Evolutionary conservation across 1,284 basidiomycete genomes (phyloP).

Genomic region (Stereum hirsutum): DNA sequence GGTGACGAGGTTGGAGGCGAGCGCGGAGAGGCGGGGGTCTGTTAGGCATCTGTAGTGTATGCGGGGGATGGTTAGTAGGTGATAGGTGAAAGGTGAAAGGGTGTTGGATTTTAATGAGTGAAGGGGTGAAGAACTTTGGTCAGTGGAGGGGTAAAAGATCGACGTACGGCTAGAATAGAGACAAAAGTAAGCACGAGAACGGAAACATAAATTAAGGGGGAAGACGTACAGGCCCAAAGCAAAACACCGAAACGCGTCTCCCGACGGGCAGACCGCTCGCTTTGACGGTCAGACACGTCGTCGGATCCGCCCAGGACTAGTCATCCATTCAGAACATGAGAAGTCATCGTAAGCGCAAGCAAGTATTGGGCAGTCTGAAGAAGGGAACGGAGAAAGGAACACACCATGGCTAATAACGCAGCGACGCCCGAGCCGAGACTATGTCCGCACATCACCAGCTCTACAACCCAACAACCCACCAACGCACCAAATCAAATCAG

Average conservation of each 20-base stretch:
- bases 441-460: conserved; percentile 74
- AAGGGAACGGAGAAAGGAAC: conserved; percentile 12
- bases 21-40: conserved; percentile 43
- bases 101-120: not conserved
- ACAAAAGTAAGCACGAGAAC: too few species aligned
- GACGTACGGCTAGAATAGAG: too few species aligned
- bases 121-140: not conserved
- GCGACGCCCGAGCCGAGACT: conserved; percentile 85
- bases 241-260: conserved; percentile 65
- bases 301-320: conserved; percentile 82
- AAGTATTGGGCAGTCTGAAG: not conserved
- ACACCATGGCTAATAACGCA: conserved; percentile 62
- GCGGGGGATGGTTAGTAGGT: not conserved
- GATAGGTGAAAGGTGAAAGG: not conserved
- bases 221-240: conserved; percentile 79
- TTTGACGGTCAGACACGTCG: conserved; percentile 61
- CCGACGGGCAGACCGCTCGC: conserved; percentile 64
- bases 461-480: conserved; percentile 34
- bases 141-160: conserved; percentile 8
- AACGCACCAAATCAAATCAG: not conserved
- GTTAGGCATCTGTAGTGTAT: conserved; percentile 53
- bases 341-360: not conserved
- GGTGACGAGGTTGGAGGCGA: conserved; percentile 53
- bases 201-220: too few species aligned
- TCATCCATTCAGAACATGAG: too few species aligned